Conservation (phyloP, 768 basidiomycete species). For the Kwoniella botswanensis region DNA sequence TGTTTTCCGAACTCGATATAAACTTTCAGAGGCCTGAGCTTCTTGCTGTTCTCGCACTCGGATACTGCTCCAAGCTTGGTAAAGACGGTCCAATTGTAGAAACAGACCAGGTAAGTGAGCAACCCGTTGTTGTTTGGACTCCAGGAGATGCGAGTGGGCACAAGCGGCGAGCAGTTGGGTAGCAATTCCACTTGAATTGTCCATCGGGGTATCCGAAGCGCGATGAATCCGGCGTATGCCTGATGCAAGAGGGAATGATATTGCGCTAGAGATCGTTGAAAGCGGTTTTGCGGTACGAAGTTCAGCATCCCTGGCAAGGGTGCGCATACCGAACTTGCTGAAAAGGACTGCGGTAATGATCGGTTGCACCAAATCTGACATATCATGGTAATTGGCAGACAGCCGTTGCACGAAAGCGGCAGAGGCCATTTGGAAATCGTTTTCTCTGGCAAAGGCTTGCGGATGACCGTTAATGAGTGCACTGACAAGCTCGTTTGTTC, state of each 20-base stretch:
- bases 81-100: constrained; percentile 71
- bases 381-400: constrained; percentile 69
- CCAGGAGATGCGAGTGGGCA: constrained; percentile 19
- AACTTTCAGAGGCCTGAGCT: constrained; percentile 69
- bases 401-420: constrained; percentile 77
- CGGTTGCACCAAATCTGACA: constrained; percentile 71
- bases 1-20: constrained; percentile 73
- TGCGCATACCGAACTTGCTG: constrained; percentile 73
- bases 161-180: constrained; percentile 32
- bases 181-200: constrained; percentile 20
- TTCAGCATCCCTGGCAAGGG: constrained; percentile 56
- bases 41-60: constrained; percentile 70
- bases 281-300: constrained; percentile 9
- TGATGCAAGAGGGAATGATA: constrained; percentile 25
- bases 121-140: constrained; percentile 17
- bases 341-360: constrained; percentile 71
- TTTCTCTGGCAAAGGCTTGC: constrained; percentile 63
- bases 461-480: constrained; percentile 33
- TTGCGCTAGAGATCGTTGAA: constrained; percentile 9
- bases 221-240: constrained; percentile 14
- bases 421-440: constrained; percentile 77
- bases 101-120: constrained; percentile 53
- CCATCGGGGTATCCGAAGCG: background rate
- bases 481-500: constrained; percentile 63
- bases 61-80: constrained; percentile 83